These are phyloP conservation scores for Cyberlindnera amylophila DNA, from an alignment of 805 yeast genomes.

Conservation along the genomic window DNA sequence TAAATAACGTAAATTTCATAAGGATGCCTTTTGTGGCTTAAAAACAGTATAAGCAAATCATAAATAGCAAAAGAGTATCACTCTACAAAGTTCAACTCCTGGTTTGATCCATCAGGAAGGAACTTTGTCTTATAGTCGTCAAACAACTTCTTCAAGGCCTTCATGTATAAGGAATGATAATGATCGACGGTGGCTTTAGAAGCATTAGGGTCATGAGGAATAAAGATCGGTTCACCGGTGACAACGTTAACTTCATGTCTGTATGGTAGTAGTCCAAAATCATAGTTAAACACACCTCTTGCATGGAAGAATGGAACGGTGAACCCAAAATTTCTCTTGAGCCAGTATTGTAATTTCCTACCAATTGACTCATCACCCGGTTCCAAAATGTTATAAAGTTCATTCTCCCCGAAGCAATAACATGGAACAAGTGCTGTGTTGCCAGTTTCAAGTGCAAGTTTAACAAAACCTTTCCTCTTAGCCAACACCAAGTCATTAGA, in stretches of 20 bases:
- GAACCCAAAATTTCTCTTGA: slow-evolving; percentile 71
- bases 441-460: slow-evolving; percentile 76
- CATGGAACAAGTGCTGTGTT: slow-evolving; percentile 82
- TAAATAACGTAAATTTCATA: too few relatives aligned
- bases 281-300: slow-evolving; percentile 87
- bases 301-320: slow-evolving; percentile 91
- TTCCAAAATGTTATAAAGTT: slow-evolving; percentile 49
- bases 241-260: slow-evolving; percentile 77
- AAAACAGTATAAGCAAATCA: too few relatives aligned
- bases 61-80: slow-evolving; percentile 2
- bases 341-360: slow-evolving; percentile 61
- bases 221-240: slow-evolving; percentile 61
- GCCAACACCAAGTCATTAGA: slow-evolving; percentile 64
- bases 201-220: slow-evolving; percentile 47
- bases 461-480: slow-evolving; percentile 84
- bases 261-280: slow-evolving; percentile 86
- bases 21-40: too few relatives aligned
- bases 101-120: slow-evolving; percentile 17
- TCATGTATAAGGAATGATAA: slow-evolving; percentile 69
- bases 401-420: slow-evolving; percentile 86
- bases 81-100: slow-evolving; percentile 23
- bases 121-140: slow-evolving; percentile 60
- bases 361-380: slow-evolving; percentile 43
- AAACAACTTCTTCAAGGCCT: slow-evolving; percentile 59
- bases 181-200: slow-evolving; percentile 51